Conservation (phyloP, 1,139 yeast genomes). For the Hemisphaericaspora subhashii region DNA sequence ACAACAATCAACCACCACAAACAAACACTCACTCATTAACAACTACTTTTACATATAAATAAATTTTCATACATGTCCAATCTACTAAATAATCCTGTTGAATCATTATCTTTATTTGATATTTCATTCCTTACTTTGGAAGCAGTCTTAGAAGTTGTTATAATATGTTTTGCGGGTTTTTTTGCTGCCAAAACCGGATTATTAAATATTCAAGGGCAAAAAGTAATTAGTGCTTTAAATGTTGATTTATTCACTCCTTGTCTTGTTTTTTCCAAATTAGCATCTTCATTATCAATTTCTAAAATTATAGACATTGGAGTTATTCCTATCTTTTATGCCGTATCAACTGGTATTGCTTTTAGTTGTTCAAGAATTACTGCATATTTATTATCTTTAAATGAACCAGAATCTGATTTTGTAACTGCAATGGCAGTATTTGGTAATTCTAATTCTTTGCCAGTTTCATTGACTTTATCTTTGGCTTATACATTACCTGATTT, state of each 20-base stretch:
- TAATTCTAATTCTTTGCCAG: conserved; percentile 77
- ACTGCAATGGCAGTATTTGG: conserved; percentile 91
- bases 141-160: conserved; percentile 76
- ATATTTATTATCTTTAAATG: conserved; percentile 49
- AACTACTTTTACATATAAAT: neutral
- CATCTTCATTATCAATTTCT: conserved; percentile 66
- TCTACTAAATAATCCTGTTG: conserved; percentile 2
- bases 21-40: neutral
- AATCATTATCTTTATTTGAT: conserved; percentile 43
- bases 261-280: conserved; percentile 76
- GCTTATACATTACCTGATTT: conserved; percentile 74
- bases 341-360: conserved; percentile 64
- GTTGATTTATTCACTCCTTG: conserved; percentile 86
- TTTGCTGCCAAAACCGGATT: conserved; percentile 64
- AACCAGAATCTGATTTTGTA: conserved; percentile 72
- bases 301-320: conserved; percentile 69
- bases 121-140: conserved; percentile 70
- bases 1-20: neutral
- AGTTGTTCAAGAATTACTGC: conserved; percentile 53
- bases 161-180: conserved; percentile 71
- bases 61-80: neutral
- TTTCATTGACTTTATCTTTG: conserved; percentile 68
- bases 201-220: conserved; percentile 61
- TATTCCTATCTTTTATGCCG: conserved; percentile 69
- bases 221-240: conserved; percentile 63